Evolutionary conservation across 352 stramenopile species (phyloP), one percentile per base, ranked within the genome.

Genomic region (Phytophthora idaei): DNA sequence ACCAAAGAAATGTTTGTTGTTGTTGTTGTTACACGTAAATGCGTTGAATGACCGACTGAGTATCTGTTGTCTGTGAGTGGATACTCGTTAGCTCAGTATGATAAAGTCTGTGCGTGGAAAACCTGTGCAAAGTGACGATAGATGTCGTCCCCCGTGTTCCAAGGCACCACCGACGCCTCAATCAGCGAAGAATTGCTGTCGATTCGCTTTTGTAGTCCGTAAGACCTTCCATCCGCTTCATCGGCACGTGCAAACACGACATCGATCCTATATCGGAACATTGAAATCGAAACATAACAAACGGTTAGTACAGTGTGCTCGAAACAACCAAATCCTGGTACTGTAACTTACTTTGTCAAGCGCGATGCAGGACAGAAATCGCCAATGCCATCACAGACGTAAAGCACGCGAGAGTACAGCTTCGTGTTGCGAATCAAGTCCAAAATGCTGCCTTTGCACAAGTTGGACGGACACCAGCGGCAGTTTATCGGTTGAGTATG

Each of bases 361-460:
- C 77, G 63, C 3, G 71, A 80, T 0, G 73, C 60, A 5, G 85
- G 77, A 45, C 85, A 93, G 34, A 83, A 92, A 48, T 93, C 85
- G 5, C 85, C 85, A 8, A 37, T 45, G 15, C 85, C 85, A 58
- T 93, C 85, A 15, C 85, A 83, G 10, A 93, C 71, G 69, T 93
- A 93, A 10, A 93, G 34, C 12, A 93, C 68, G 11, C 71, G 70
- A 10, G 78, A 49, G 55, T 77, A 89, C 0, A 4, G 10, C 1
- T 69, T 65, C 0, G 69, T 46, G 0, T 14, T 51, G 10, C 71
- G 78, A 57, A 93, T 81, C 0, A 57, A 47, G 17, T 91, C 78
- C 39, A 93, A 51, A 28, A 93, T 89, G 39, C 31, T 45, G 53
- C 83, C 86, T 61, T 94, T 94, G 79, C 86, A 94, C 83, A 94